Conservation (phyloP, 495 filamentous ascomycete species). For the Barbatosphaeria neglecta region DNA sequence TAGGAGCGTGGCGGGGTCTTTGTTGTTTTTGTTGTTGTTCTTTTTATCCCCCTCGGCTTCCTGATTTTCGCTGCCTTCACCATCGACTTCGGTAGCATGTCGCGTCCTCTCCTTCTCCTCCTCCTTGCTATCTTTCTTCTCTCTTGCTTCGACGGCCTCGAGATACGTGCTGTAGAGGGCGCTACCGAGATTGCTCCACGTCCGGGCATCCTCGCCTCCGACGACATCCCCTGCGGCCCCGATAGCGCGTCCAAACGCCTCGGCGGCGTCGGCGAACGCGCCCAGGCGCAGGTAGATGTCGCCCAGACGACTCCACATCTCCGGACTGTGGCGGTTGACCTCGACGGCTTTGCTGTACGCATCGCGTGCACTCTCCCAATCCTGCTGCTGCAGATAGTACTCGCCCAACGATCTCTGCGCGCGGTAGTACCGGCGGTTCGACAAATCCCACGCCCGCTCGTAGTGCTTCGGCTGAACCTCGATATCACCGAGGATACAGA, state of each 20-base stretch:
- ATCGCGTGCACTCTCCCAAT: slow-evolving; percentile 57
- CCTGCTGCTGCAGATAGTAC: slow-evolving; percentile 51
- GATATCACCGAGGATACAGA: slow-evolving; percentile 90
- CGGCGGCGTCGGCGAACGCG: slow-evolving; percentile 67
- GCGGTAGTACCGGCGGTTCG: slow-evolving; percentile 64
- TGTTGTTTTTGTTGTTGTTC: too few species aligned
- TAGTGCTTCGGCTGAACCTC: slow-evolving; percentile 63
- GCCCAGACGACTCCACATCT: slow-evolving; percentile 80
- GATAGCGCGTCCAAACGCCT: slow-evolving; percentile 72
- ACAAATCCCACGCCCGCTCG: slow-evolving; percentile 81
- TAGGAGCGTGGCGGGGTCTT: slow-evolving; percentile 48
- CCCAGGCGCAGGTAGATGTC: slow-evolving; percentile 72
- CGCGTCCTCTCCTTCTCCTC: neutral
- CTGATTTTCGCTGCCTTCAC: too few species aligned
- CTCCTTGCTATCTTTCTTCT: slow-evolving; percentile 5
- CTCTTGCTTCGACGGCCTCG: slow-evolving; percentile 27
- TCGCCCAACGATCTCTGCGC: slow-evolving; percentile 82
- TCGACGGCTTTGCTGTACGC: slow-evolving; percentile 66
- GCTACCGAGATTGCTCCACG: slow-evolving; percentile 89
- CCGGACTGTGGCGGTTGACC: slow-evolving; percentile 68
- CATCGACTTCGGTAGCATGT: too few species aligned
- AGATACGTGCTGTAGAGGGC: slow-evolving; percentile 44
- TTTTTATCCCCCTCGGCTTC: too few species aligned
- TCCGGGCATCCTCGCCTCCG: slow-evolving; percentile 80
- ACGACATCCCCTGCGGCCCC: slow-evolving; percentile 37